These are phyloP conservation scores for Cydonia oblonga DNA, from an alignment of 331 rosid species.

Conservation along the genomic window DNA sequence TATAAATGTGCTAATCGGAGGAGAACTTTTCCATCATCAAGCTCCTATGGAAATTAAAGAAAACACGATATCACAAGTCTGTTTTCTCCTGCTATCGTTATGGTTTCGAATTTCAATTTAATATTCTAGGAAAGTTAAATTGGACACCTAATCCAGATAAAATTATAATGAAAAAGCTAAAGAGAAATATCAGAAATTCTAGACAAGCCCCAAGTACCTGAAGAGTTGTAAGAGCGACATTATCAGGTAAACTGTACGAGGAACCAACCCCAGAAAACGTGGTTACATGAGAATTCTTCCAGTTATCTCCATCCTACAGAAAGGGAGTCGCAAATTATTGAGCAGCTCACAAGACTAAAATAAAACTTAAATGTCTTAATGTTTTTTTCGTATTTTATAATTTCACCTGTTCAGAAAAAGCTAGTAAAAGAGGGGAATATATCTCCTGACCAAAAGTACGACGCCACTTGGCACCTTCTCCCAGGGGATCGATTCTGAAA, in stretches of 20 bases:
- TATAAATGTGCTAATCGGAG: slow-evolving; percentile 41
- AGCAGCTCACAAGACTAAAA: neutral
- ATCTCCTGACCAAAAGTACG: slow-evolving; percentile 45
- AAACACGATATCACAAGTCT: neutral
- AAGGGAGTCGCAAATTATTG: neutral
- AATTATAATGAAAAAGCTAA: neutral
- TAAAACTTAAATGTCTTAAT: neutral
- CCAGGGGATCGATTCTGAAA: slow-evolving; percentile 32
- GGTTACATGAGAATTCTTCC: slow-evolving; percentile 34
- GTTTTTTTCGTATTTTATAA: neutral
- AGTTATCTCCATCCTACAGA: slow-evolving; percentile 63
- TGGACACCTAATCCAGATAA: neutral
- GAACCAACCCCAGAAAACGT: slow-evolving; percentile 60
- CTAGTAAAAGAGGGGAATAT: slow-evolving; percentile 38
- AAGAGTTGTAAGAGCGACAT: slow-evolving; percentile 73
- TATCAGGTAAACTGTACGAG: slow-evolving; percentile 77
- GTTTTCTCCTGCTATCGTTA: neutral
- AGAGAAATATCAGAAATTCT: neutral
- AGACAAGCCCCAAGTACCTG: slow-evolving; percentile 33
- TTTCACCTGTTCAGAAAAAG: slow-evolving; percentile 35
- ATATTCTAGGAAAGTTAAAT: neutral
- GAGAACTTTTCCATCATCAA: slow-evolving; percentile 25
- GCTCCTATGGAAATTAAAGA: slow-evolving; percentile 20
- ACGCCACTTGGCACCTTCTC: slow-evolving; percentile 44
- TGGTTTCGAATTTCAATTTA: neutral